Evolutionary conservation across 768 basidiomycete genomes (phyloP).

Genomic region (Amanita subjunquillea): DNA sequence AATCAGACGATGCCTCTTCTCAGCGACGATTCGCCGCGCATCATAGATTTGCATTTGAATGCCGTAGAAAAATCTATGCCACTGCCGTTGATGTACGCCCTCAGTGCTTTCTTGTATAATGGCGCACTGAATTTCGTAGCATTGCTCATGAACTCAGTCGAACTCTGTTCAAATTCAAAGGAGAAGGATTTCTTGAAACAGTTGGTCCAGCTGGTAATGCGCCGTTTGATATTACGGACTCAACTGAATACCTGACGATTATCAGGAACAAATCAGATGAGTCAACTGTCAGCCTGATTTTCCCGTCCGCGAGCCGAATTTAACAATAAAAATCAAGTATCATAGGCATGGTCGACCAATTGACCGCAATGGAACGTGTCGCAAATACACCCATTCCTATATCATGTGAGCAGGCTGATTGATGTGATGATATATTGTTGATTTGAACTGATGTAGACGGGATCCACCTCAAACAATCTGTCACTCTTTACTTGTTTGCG

Average conservation of each 20-base stretch:
- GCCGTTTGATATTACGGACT: not conserved
- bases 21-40: constrained; percentile 33
- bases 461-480: constrained; percentile 91
- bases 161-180: constrained; percentile 60
- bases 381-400: constrained; percentile 80
- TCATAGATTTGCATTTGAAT: constrained; percentile 50
- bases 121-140: constrained; percentile 21
- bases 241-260: not conserved
- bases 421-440: not conserved
- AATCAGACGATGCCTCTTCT: constrained; percentile 55
- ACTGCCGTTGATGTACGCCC: constrained; percentile 64
- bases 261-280: constrained; percentile 70
- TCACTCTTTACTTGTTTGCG: constrained; percentile 86
- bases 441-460: constrained; percentile 38
- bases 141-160: constrained; percentile 76
- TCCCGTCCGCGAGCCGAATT: not conserved
- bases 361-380: constrained; percentile 84
- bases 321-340: constrained; percentile 5
- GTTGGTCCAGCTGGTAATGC: constrained; percentile 77
- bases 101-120: not conserved
- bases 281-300: constrained; percentile 36
- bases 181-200: constrained; percentile 77
- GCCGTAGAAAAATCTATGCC: constrained; percentile 59
- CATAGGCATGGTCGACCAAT: constrained; percentile 79
- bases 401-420: constrained; percentile 41